Conservation (phyloP, 2,329 filamentous ascomycete genomes). For the Penicillium frequentans region DNA sequence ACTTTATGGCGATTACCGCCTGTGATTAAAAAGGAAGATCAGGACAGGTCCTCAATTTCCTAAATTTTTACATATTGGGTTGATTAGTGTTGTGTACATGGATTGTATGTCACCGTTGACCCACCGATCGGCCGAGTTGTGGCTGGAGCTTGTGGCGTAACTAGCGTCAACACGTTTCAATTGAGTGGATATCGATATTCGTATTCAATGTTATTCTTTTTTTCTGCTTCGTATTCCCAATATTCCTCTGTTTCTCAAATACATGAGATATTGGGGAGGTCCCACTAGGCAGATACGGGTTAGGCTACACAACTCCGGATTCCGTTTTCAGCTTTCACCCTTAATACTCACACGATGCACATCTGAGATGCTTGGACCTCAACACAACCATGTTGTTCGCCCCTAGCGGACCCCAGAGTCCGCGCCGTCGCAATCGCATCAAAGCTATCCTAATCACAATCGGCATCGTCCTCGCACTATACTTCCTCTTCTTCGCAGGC, state of each 20-base stretch:
- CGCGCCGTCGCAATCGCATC: slow-evolving; percentile 34
- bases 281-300: background rate
- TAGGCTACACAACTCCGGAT: background rate
- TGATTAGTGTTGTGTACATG: background rate
- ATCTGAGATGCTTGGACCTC: slow-evolving; percentile 11
- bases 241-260: background rate
- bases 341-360: slow-evolving; percentile 10
- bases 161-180: slow-evolving; percentile 6
- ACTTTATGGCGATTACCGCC: background rate
- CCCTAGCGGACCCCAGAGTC: slow-evolving; percentile 33
- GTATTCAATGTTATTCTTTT: background rate
- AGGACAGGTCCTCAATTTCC: background rate
- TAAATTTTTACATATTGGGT: no score
- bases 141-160: slow-evolving; percentile 3
- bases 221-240: background rate
- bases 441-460: slow-evolving; percentile 37
- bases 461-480: slow-evolving; percentile 32
- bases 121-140: slow-evolving; percentile 8
- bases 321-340: slow-evolving; percentile 4
- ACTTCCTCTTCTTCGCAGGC: slow-evolving; percentile 34
- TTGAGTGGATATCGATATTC: background rate
- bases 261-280: background rate
- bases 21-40: background rate
- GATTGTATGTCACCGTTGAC: background rate
- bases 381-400: slow-evolving; percentile 33